phyloP scores from a whole-genome alignment of 2,329 filamentous ascomycete genomes.

The Exophiala lecanii-corni region DNA sequence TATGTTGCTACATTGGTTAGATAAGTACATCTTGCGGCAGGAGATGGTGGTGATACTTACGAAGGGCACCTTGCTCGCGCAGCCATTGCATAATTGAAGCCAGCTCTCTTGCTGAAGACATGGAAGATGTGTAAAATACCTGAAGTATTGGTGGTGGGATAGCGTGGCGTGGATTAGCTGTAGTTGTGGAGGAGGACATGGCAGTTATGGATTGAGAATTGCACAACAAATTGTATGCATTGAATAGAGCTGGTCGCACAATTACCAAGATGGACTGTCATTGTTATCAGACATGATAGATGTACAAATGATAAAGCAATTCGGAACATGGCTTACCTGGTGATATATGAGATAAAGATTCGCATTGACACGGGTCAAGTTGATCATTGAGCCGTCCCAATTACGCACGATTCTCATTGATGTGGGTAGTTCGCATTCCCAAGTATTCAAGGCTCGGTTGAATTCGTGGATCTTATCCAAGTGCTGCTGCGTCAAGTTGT shows the following conservation, averaged over 20 bases:
- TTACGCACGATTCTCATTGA: conserved; percentile 8
- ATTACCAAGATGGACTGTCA: conserved; percentile 14
- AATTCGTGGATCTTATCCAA: conserved; percentile 19
- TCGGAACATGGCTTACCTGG: too few relatives aligned
- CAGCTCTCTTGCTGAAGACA: conserved; percentile 12
- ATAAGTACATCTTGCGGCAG: neutral
- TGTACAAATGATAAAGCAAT: neutral
- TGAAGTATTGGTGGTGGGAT: conserved; percentile 3
- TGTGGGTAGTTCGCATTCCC: conserved; percentile 8
- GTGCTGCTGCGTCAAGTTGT: conserved; percentile 12
- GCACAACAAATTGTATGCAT: conserved; percentile 12
- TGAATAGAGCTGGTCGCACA: conserved; percentile 14
- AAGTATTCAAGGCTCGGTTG: conserved; percentile 9
- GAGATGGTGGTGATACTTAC: conserved; percentile 4
- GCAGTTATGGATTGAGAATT: conserved; percentile 3
- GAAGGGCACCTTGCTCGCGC: conserved; percentile 9
- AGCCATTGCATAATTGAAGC: conserved; percentile 13
- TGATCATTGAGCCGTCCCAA: conserved; percentile 10
- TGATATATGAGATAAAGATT: conserved; percentile 16
- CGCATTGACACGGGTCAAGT: conserved; percentile 13
- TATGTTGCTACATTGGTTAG: conserved; percentile 11
- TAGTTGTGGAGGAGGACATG: neutral
- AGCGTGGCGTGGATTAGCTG: neutral
- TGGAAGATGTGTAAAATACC: conserved; percentile 2
- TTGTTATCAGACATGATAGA: neutral